Evolutionary conservation across 2,329 filamentous ascomycete genomes (phyloP).

Genomic region (Monosporascus sp.): DNA sequence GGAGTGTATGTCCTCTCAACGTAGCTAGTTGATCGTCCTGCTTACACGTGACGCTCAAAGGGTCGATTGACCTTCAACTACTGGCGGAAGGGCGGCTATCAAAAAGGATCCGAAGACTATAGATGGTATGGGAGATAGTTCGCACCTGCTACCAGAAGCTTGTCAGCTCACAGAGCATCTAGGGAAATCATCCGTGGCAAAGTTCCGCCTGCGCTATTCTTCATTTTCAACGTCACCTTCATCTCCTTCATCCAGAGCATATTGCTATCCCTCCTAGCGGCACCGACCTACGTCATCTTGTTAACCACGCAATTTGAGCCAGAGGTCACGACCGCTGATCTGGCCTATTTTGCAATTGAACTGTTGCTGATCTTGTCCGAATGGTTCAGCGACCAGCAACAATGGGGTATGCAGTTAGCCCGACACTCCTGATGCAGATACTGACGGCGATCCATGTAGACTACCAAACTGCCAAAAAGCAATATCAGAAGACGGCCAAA

Average conservation of each 20-base stretch:
- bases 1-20: slow-evolving; percentile 59
- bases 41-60: slow-evolving; percentile 33
- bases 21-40: background rate
- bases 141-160: background rate
- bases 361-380: slow-evolving; percentile 57
- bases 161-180: slow-evolving; percentile 13
- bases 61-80: slow-evolving; percentile 89
- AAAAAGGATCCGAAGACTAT: slow-evolving; percentile 87
- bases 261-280: slow-evolving; percentile 69
- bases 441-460: slow-evolving; percentile 35
- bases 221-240: slow-evolving; percentile 83
- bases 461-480: slow-evolving; percentile 75
- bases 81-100: slow-evolving; percentile 90
- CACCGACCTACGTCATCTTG: slow-evolving; percentile 77
- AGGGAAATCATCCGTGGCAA: slow-evolving; percentile 67
- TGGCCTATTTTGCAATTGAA: slow-evolving; percentile 40
- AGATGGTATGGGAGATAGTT: slow-evolving; percentile 54
- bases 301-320: slow-evolving; percentile 61
- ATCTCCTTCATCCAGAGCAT: slow-evolving; percentile 80
- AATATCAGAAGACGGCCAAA: slow-evolving; percentile 69
- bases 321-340: slow-evolving; percentile 38
- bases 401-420: slow-evolving; percentile 61
- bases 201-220: slow-evolving; percentile 62
- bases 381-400: slow-evolving; percentile 83
- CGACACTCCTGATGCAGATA: background rate